phyloP scores from a whole-genome alignment of 2,329 filamentous ascomycete genomes.

The Aspergillus caelatus region DNA sequence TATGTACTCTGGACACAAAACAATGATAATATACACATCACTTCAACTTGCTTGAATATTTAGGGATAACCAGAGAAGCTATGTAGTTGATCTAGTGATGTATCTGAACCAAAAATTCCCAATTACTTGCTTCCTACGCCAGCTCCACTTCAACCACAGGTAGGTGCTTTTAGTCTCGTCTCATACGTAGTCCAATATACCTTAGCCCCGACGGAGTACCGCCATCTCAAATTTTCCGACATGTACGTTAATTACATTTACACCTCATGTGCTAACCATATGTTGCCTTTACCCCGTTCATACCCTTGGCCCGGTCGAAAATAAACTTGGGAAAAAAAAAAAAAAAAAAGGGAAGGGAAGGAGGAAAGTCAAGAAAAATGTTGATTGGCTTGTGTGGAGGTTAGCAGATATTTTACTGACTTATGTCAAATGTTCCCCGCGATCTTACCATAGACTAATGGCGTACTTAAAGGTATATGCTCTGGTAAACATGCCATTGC shows the following conservation, averaged over 20 bases:
- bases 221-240: background rate
- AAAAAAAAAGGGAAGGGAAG: background rate
- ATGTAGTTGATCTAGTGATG: no score
- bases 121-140: background rate
- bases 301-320: background rate
- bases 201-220: background rate
- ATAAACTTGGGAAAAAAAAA: background rate
- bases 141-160: background rate
- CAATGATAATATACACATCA: background rate
- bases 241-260: background rate
- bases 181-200: background rate
- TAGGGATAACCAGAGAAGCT: background rate
- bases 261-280: background rate
- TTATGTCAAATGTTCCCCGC: background rate
- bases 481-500: conserved; percentile 90
- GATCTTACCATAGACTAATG: conserved; percentile 18
- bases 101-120: background rate
- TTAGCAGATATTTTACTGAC: conserved; percentile 26
- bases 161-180: background rate
- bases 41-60: background rate
- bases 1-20: no score
- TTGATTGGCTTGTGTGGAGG: conserved; percentile 56
- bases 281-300: background rate
- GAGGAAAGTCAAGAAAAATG: conserved; percentile 38
- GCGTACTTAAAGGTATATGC: conserved; percentile 70